Evolutionary conservation across 164 flowering plant species (phyloP), one percentile per base, ranked within the genome.

Genomic region (Platanus orientalis): DNA sequence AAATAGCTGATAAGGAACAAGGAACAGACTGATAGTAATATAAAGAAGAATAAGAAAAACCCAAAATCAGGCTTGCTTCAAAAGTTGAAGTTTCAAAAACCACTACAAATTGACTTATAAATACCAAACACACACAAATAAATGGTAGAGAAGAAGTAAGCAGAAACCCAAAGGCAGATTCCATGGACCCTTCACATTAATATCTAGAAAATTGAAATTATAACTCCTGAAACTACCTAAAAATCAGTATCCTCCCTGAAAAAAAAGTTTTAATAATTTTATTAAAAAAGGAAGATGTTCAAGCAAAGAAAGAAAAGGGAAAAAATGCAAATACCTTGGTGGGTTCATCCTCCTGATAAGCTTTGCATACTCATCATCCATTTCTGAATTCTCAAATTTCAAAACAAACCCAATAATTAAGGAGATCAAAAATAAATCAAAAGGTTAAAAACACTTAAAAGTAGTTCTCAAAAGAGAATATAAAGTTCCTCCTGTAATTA

Each of bases 291-390:
- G 26, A 2, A 17, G 1, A 30, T 29, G 42, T 6, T 42, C 23
- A 42, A 40, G 20, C 20, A 11, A 28, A 16, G 20, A 45, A 16
- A 16, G 49, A 55, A 48, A 47, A 29, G 29, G 21, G 36, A 53
- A 51, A 45, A 39, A 36, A 34, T 47, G 32, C 9, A 16, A 48
- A 1, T 63, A 82, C 86, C 84, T 78, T 47, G 86, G 86, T 19
- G 86, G 77, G 74, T 80, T 78, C 78, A 80, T 75, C 69, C 86
- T 80, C 72, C 79, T 76, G 42, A 80, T 50, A 32, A 82, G 78
- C 79, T 78, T 82, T 25, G 74, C 81, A 69, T 70, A 78, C 68
- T 76, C 84, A 69, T 82, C 84, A 45, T 80, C 86, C 83, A 81
- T 80, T 28, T 66, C 57, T 58, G 36, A 39, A 58, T 1, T 1